These are phyloP conservation scores for Raphanus raphanistrum DNA, from an alignment of 345 rosid species.

Conservation along the genomic window DNA sequence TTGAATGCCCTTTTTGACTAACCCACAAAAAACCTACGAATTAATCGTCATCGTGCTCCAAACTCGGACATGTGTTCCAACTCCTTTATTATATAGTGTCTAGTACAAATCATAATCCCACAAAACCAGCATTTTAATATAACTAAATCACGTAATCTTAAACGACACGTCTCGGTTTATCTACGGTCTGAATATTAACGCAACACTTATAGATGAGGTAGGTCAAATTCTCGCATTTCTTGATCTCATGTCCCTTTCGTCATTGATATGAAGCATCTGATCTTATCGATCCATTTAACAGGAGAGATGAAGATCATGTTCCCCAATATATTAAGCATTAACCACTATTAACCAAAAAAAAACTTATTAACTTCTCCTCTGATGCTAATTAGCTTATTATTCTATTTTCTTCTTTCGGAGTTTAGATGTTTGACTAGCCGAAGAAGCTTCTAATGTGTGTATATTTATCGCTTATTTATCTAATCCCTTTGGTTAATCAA, in stretches of 20 bases:
- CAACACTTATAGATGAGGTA: constrained; percentile 32
- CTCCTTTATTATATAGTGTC: constrained; percentile 24
- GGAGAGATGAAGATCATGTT: constrained; percentile 21
- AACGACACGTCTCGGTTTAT: constrained; percentile 35
- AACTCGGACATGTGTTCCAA: constrained; percentile 29
- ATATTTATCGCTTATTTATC: neutral
- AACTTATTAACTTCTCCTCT: constrained; percentile 20
- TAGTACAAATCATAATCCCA: constrained; percentile 31
- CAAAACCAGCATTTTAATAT: constrained; percentile 22
- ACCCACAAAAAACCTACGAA: constrained; percentile 29
- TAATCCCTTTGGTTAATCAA: constrained; percentile 16
- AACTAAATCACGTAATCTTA: constrained; percentile 31
- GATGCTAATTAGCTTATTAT: constrained; percentile 21
- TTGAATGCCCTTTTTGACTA: constrained; percentile 25
- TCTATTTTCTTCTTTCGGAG: constrained; percentile 29
- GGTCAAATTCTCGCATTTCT: constrained; percentile 32
- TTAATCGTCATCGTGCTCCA: constrained; percentile 38
- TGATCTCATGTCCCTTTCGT: constrained; percentile 34
- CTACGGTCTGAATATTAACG: constrained; percentile 30
- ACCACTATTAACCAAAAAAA: neutral
- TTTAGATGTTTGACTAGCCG: constrained; percentile 27
- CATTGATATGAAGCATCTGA: constrained; percentile 36
- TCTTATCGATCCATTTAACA: constrained; percentile 34
- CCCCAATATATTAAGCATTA: constrained; percentile 10
- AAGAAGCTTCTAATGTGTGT: constrained; percentile 33